phyloP scores from a whole-genome alignment of 208 protist genomes.

The Wallacemonas rigidus region DNA sequence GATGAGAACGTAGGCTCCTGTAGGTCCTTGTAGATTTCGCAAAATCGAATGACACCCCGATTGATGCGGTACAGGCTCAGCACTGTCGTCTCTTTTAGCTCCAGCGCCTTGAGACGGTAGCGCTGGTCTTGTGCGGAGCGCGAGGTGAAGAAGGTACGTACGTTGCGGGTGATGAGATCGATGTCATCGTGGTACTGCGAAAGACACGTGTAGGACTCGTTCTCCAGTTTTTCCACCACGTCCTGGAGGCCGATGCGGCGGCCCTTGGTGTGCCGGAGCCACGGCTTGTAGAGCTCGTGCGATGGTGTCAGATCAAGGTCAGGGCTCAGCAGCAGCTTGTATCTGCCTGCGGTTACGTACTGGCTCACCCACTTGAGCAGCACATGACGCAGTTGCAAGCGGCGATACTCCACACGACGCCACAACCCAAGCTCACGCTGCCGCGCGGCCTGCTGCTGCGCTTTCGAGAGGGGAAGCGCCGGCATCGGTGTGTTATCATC shows the following conservation, averaged over 20 bases:
- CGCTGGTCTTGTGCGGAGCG: constrained; percentile 50
- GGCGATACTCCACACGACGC: constrained; percentile 78
- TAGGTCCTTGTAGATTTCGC: constrained; percentile 69
- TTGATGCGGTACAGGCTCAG: constrained; percentile 87
- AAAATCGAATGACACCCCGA: constrained; percentile 72
- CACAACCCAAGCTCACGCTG: constrained; percentile 40
- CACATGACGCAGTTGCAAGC: constrained; percentile 82
- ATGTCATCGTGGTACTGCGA: constrained; percentile 89
- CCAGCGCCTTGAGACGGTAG: constrained; percentile 69
- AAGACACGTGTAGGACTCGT: constrained; percentile 74
- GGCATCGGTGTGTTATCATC: not conserved
- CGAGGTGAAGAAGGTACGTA: constrained; percentile 81
- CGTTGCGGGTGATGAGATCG: constrained; percentile 73
- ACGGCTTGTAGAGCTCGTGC: constrained; percentile 51
- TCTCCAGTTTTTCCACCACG: constrained; percentile 78
- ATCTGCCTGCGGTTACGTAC: constrained; percentile 63
- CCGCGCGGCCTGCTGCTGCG: constrained; percentile 2
- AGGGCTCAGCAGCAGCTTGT: constrained; percentile 58
- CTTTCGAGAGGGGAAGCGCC: constrained; percentile 11
- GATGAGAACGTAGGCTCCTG: constrained; percentile 41
- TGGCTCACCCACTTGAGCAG: constrained; percentile 76
- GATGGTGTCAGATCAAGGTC: constrained; percentile 70
- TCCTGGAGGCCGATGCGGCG: constrained; percentile 63
- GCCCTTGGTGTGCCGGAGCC: constrained; percentile 61
- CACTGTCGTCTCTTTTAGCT: constrained; percentile 80